A percentile compares a stretch with the other conserved stretches of the same genome.
Evolutionary conservation across 805 yeast species (phyloP).

Genomic region (Zygosaccharomyces bailii): DNA sequence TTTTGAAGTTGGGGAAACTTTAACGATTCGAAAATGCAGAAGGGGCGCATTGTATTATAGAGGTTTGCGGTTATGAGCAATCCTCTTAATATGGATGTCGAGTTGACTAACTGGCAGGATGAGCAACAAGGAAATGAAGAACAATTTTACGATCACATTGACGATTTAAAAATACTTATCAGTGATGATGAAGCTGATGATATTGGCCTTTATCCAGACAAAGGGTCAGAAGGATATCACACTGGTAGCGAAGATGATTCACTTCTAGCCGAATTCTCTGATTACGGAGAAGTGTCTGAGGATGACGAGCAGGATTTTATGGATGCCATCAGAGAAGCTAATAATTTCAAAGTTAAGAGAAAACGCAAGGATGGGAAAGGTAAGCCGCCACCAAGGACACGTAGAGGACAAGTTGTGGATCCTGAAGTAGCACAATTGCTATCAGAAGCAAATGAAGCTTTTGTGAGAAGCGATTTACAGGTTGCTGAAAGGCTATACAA

Average conservation of each 20-base stretch:
- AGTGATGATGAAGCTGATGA: slow-evolving; percentile 14
- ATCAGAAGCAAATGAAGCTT: slow-evolving; percentile 76
- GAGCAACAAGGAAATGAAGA: slow-evolving; percentile 28
- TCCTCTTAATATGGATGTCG: slow-evolving; percentile 1
- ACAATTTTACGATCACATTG: slow-evolving; percentile 32
- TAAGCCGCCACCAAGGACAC: slow-evolving; percentile 19
- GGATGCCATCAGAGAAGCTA: slow-evolving; percentile 65
- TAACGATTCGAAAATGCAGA: background rate
- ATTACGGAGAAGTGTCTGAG: slow-evolving; percentile 38
- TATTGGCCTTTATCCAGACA: slow-evolving; percentile 10
- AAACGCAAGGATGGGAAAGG: slow-evolving; percentile 37
- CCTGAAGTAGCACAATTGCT: slow-evolving; percentile 69
- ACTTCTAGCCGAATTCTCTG: slow-evolving; percentile 37
- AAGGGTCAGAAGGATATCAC: slow-evolving; percentile 19
- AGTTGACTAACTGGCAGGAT: background rate
- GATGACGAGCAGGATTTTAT: slow-evolving; percentile 47
- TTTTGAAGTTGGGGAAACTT: slow-evolving; percentile 4
- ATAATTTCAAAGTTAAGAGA: slow-evolving; percentile 53
- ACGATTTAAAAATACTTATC: slow-evolving; percentile 31
- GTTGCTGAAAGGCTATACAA: slow-evolving; percentile 57
- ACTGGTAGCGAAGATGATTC: slow-evolving; percentile 37
- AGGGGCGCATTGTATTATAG: background rate
- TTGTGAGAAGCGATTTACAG: slow-evolving; percentile 59
- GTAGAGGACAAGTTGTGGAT: slow-evolving; percentile 46
- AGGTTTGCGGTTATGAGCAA: background rate